phyloP scores from a whole-genome alignment of 1,284 basidiomycete genomes.

The Cutaneotrichosporon cutaneum region DNA sequence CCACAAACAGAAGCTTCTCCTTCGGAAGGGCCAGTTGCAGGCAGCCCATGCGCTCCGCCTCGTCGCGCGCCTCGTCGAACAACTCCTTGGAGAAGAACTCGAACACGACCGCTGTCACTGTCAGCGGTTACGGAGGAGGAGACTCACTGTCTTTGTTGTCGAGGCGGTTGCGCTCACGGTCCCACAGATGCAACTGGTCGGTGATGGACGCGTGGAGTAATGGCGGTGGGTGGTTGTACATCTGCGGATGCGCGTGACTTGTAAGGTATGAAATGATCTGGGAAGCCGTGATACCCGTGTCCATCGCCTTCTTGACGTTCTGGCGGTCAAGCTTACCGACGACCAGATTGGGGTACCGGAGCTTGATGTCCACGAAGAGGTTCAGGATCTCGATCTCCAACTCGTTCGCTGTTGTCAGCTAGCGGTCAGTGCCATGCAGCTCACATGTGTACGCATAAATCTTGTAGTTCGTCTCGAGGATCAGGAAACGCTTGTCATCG shows the following conservation, averaged over 20 bases:
- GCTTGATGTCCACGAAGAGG: constrained; percentile 87
- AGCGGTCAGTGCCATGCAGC: not conserved
- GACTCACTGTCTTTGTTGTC: constrained; percentile 75
- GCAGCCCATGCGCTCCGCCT: constrained; percentile 40
- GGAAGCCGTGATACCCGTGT: constrained; percentile 92
- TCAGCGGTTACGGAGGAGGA: not conserved
- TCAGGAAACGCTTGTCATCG: constrained; percentile 78
- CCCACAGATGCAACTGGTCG: constrained; percentile 97
- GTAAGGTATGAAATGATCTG: constrained; percentile 96
- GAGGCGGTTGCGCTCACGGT: constrained; percentile 90
- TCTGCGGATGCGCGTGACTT: constrained; percentile 95
- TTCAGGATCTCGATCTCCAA: constrained; percentile 95
- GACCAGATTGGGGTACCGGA: constrained; percentile 92
- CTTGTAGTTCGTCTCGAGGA: constrained; percentile 97
- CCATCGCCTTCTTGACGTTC: constrained; percentile 88
- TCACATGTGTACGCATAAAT: constrained; percentile 86
- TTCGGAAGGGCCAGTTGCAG: constrained; percentile 29
- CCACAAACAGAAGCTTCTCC: constrained; percentile 43
- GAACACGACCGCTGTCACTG: constrained; percentile 39
- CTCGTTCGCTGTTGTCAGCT: constrained; percentile 68
- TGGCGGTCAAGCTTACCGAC: constrained; percentile 92
- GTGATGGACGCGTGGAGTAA: constrained; percentile 66
- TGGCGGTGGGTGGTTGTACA: constrained; percentile 73
- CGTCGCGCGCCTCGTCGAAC: constrained; percentile 42
- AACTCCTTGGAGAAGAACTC: constrained; percentile 50